Evolutionary conservation across 306 rosid species (phyloP).

Genomic region (Quercus alba): DNA sequence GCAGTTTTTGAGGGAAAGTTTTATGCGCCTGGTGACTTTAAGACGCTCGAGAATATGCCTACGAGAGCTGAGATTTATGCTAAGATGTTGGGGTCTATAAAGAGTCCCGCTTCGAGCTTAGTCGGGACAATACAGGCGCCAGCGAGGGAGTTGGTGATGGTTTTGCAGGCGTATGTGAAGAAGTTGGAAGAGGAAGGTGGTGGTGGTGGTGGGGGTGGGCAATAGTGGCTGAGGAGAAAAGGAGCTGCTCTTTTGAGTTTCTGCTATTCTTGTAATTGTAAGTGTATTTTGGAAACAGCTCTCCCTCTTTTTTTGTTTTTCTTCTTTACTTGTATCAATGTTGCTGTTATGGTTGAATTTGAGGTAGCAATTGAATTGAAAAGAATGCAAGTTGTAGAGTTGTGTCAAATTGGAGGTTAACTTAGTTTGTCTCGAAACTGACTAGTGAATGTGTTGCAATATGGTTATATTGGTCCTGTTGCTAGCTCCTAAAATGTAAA

Average conservation of each 20-base stretch:
- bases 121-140: slow-evolving; percentile 87
- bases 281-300: slow-evolving; percentile 15
- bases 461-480: background rate
- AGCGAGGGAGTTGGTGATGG: slow-evolving; percentile 70
- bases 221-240: slow-evolving; percentile 18
- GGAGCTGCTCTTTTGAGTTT: background rate
- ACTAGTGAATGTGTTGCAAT: background rate
- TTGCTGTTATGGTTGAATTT: background rate
- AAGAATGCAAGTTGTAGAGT: background rate
- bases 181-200: slow-evolving; percentile 65
- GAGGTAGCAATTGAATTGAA: background rate
- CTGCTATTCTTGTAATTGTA: slow-evolving; percentile 3
- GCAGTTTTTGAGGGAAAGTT: slow-evolving; percentile 91
- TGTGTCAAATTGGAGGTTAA: background rate
- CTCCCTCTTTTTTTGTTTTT: background rate
- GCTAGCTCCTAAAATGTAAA: background rate
- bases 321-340: background rate
- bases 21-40: slow-evolving; percentile 73
- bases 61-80: slow-evolving; percentile 81
- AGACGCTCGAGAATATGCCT: slow-evolving; percentile 67
- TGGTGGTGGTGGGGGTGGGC: slow-evolving; percentile 33
- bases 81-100: slow-evolving; percentile 58
- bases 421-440: background rate
- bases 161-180: slow-evolving; percentile 69
- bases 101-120: slow-evolving; percentile 62